Base-by-base conservation (phyloP, 257 asterid genomes). In the Forsythia suspensa region DNA sequence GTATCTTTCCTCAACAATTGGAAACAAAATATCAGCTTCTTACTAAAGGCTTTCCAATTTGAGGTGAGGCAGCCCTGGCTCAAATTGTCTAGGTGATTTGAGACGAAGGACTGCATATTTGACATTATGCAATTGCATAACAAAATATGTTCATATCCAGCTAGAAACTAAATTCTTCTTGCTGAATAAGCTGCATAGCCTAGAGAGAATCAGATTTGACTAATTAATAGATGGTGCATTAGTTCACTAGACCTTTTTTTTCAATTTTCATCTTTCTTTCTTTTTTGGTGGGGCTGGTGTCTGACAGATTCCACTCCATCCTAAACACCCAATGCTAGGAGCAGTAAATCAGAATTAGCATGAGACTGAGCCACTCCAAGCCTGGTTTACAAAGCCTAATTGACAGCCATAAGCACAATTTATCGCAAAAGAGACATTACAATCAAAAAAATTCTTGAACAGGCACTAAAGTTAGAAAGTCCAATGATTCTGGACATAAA, bases 401-500 rank as follows among this genome's bases (percentile, higher is more conserved):
- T 16, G 76, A 9, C 39, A 16, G 0, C 41, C 20, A 39, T 8
- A 46, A 15, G 20, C 59, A n/a, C 4, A 9, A 46, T 39, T 61
- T 61, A 43, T 44, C 72, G 37, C 41, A 52, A 52, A 44, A 41
- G n/a, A 51, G 76, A 70, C 9, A 38, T 21, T 8, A 16, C 66
- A 79, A 40, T 37, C 55, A 37, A n/a, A 51, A 77, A 40, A 74
- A 29, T 77, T 73, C 6, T 69, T 39, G 40, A 51, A 52, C 55
- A 76, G 51, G 55, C 46, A 57, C 77, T 41, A 46, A 48, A 52
- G 76, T 79, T 68, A 20, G 61, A 73, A 68, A 69, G 40, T 42
- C n/a, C 6, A 52, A 43, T 8, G 72, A 40, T 71, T 82, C 55
- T 38, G 4, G 39, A 3, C 3, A 24, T 46, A 69, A 44, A 80